Base-by-base conservation (phyloP, 345 rosid genomes). In the Salix koriyanagi region DNA sequence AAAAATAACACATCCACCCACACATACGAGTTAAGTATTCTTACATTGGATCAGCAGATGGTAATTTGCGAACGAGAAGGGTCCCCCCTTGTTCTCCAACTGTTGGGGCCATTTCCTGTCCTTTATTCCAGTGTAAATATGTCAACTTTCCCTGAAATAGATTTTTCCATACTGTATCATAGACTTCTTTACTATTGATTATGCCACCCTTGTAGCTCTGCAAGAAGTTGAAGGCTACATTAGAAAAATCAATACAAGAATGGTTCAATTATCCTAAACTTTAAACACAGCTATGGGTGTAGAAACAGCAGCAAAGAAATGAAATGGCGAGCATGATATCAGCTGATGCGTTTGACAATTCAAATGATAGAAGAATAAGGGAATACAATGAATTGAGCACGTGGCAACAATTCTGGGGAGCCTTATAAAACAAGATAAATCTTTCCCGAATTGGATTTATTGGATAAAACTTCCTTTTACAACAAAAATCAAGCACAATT, bases 51-150 rank as follows among this genome's bases (percentile, higher is more conserved):
- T 86, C 81, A 42, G 90, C 88, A 52, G 75, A 44, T 21, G 98
- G 91, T 84, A 96, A 81, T 82, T 92, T 96, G 62, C 99, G 89
- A 62, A 96, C 84, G 25, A 96, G 99, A 83, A 92, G 95, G 16
- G 98, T 90, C 71, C 91, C 90, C n/a, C 88, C 90, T 61, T 87
- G 78, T 30, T 76, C 85, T 73, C 90, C 92, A 26, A 85, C 76
- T 71, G 90, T 83, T 32, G 96, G 92, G 68, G 88, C 79, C 96
- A 95, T 91, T 44, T 90, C 90, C 75, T 61, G 83, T 77, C 91
- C 98, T 86, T 88, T 91, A 75, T 77, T 85, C 81, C 93, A 86
- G 76, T 90, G 92, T 71, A 92, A 81, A 80, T 76, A 96, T 21
- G 97, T 93, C 85, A 96, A 76, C 79, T 80, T 96, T 28, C 96